These are phyloP conservation scores for Macadamia tetraphylla DNA, from an alignment of 164 flowering plant species.

Conservation along the genomic window DNA sequence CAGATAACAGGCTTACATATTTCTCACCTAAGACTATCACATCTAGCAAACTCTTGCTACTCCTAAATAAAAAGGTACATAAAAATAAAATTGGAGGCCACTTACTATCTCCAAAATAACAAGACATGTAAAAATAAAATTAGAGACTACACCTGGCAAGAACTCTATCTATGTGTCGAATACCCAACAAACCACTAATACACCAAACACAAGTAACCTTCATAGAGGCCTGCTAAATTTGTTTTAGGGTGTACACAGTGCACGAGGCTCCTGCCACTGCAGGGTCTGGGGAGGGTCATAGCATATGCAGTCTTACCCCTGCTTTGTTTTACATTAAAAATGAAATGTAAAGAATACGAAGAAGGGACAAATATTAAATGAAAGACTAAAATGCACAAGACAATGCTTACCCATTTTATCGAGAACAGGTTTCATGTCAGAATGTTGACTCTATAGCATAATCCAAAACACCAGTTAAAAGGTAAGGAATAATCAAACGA, in stretches of 20 bases:
- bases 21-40: not conserved
- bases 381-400: not conserved
- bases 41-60: not conserved
- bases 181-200: no score
- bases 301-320: no score
- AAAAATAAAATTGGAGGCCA: not conserved
- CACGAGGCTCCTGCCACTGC: no score
- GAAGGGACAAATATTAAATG: not conserved
- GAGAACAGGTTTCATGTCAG: constrained; percentile 41
- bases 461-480: constrained; percentile 3
- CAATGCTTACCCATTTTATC: constrained; percentile 49
- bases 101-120: no score
- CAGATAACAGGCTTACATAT: not conserved
- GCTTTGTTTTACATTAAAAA: not conserved
- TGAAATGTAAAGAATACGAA: not conserved
- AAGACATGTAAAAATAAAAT: no score
- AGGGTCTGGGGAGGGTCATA: no score
- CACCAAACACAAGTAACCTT: no score
- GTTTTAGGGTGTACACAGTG: no score
- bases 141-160: not conserved
- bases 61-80: not conserved
- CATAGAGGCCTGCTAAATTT: not conserved
- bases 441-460: constrained; percentile 27
- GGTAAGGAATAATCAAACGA: not conserved
- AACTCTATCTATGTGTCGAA: no score